A percentile compares a stretch with the other conserved stretches of the same genome.
These are phyloP conservation scores for Neoascochyta sp. DNA, from an alignment of 2,329 filamentous ascomycete species.

Conservation along the genomic window DNA sequence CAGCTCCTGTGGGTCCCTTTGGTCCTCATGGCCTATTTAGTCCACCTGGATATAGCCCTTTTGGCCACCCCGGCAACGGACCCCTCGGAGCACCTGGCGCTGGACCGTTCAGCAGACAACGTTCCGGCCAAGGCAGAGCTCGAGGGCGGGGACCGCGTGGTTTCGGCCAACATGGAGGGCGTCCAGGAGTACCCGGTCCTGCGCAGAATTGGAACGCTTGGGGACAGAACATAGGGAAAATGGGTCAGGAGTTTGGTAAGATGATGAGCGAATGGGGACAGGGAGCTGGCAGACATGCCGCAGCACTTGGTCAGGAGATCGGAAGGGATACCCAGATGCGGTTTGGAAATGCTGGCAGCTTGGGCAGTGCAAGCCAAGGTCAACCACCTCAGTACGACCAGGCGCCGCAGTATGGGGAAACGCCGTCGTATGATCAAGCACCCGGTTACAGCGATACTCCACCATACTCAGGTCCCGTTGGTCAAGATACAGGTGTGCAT, in stretches of 20 bases:
- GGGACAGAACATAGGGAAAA: constrained; percentile 19
- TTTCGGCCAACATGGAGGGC: constrained; percentile 2
- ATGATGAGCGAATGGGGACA: constrained; percentile 28
- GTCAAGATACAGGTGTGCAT: too few relatives aligned
- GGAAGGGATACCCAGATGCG: constrained; percentile 4
- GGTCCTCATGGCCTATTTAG: constrained; percentile 9
- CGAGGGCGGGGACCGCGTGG: not conserved
- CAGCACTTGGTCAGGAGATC: constrained; percentile 14
- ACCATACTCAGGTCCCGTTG: too few relatives aligned
- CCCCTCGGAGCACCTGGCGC: constrained; percentile 7
- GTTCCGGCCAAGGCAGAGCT: not conserved
- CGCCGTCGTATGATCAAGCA: too few relatives aligned
- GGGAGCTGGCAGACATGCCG: constrained; percentile 26
- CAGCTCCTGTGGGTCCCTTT: too few relatives aligned
- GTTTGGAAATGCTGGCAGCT: constrained; percentile 4
- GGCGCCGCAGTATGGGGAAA: constrained; percentile 17
- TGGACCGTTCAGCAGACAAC: constrained; percentile 5
- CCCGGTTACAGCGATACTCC: constrained; percentile 1
- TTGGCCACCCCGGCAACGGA: constrained; percentile 7
- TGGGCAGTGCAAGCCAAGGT: constrained; percentile 4
- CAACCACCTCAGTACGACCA: constrained; percentile 9
- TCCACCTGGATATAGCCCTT: constrained; percentile 8
- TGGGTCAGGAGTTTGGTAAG: constrained; percentile 35
- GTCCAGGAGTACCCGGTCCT: constrained; percentile 3
- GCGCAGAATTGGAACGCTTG: constrained; percentile 13